phyloP scores from a whole-genome alignment of 164 flowering plant genomes.

The Liquidambar formosana region DNA sequence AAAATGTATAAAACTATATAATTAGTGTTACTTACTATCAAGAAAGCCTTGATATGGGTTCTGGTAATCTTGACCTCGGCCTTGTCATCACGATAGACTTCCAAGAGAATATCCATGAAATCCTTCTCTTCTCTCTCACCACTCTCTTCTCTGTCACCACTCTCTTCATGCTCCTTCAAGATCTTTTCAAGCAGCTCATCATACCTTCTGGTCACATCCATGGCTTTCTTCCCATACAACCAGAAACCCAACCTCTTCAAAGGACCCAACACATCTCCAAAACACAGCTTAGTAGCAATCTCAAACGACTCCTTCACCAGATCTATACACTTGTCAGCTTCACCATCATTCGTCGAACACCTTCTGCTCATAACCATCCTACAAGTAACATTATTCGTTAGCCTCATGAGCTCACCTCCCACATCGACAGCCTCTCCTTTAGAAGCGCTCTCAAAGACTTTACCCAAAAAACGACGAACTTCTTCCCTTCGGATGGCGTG shows the following conservation, averaged over 20 bases:
- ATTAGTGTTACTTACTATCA: too few species aligned
- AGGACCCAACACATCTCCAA: too few species aligned
- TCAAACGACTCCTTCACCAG: constrained; percentile 3
- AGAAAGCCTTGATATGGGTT: too few species aligned
- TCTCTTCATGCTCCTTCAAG: too few species aligned
- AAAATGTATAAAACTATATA: too few species aligned
- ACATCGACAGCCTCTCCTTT: constrained; percentile 11
- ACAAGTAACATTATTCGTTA: constrained; percentile 6
- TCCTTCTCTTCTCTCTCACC: background rate
- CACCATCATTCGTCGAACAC: constrained; percentile 6
- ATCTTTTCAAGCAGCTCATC: too few species aligned
- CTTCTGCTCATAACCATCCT: constrained; percentile 16
- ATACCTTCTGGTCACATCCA: background rate
- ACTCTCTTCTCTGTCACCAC: too few species aligned
- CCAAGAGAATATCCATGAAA: background rate
- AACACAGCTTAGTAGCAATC: background rate
- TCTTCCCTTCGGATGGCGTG: constrained; percentile 7
- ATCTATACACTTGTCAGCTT: constrained; percentile 7
- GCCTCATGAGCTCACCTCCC: constrained; percentile 12
- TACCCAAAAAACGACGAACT: background rate
- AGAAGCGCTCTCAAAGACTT: background rate
- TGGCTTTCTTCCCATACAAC: background rate
- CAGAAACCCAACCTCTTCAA: constrained; percentile 3
- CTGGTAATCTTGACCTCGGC: too few species aligned
- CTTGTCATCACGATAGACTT: too few species aligned